Base-by-base conservation (phyloP, 2,329 filamentous ascomycete species). In the Trichoderma guizhouense region DNA sequence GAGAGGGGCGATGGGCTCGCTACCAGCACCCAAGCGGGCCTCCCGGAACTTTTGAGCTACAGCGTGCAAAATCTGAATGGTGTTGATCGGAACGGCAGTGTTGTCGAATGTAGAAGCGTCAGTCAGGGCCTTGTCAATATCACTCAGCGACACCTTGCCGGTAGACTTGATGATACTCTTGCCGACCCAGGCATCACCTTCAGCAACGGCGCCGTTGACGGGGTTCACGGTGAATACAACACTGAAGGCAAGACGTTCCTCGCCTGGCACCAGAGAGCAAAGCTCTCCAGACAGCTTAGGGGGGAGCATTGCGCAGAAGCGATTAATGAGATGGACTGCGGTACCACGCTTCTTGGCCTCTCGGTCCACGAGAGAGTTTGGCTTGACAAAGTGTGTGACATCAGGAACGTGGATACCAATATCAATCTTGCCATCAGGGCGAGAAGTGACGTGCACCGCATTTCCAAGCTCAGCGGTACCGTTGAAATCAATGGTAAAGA, bases 311-410 rank as follows among this genome's bases (percentile, higher is more conserved):
- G 95, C 87, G 89, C 95, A 86, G 85, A 92, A 84, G 43, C 94
- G 91, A 84, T 97, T 96, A 84, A 97, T 92, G 74, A 99, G 87
- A 79, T 98, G 97, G 28, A 99, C 96, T 43, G 94, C 95, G 71
- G 95, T 98, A 73, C 95, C 95, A 75, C 96, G 93, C 87, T 98
- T 99, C 89, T 96, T 97, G 12, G 96, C 96, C 83, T 99, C 96
- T 61, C 96, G 92, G 79, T 99, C 96, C 65, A 98, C 95, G 60
- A 98, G 89, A 18, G 95, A 97, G 85, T 97, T 97, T 62, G 92
- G 87, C 87, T 98, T 98, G 81, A 99, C 93, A 80, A 99, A 99
- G 83, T 99, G 94, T 73, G 96, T 92, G 76, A 98, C 92, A 82
- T 99, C 96, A 36, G 95, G 91, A 79, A 99, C 93, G 83, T 99